Base-by-base conservation (phyloP, 2,329 filamentous ascomycete genomes). In the Penicillium sp. region DNA sequence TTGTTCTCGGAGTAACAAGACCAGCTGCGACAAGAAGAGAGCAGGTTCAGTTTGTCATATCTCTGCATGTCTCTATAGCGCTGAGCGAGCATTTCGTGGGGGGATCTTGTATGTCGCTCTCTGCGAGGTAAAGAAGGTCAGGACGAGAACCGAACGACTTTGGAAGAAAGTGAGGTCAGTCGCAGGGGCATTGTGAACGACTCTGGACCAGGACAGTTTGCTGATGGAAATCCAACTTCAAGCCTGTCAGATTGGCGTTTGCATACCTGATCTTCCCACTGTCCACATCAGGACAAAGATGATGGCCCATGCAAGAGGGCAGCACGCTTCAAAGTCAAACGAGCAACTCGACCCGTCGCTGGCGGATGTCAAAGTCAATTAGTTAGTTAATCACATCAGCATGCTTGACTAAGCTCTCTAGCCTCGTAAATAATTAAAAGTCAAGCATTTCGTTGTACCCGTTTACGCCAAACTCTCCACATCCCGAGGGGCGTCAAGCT, bases 401-500 rank as follows among this genome's bases (percentile, higher is more conserved):
- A 10, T 47, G 14, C n/a, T n/a, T 47, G 6, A 8, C n/a, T 25
- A 47, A 47, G 43, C 6, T 7, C 15, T n/a, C 10, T 47, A 2
- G 31, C 47, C 11, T 35, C 15, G n/a, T 35, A 11, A 20, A 10
- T 35, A 11, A 35, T 49, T 31, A 34, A 5, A 11, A 49, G 14
- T 35, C 11, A 34, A 12, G n/a, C 42, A 41, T 45, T 34, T 34
- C 34, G 49, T 20, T 7, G n/a, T 22, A 22, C 34, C 4, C 7
- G 25, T 28, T 28, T 28, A 28, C 25, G 6, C 25, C 25, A 28
- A 28, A 7, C 25, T 39, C 54, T 34, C 62, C 62, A 62, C 62
- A 64, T 64, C 35, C 62, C 62, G 62, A 60, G 35, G 31, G 15
- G n/a, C 55, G 45, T 49, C 1, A 42, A 56, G 43, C 14, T 53